These are phyloP conservation scores for Fraxinus greggii DNA, from an alignment of 305 asterid species.

Conservation along the genomic window DNA sequence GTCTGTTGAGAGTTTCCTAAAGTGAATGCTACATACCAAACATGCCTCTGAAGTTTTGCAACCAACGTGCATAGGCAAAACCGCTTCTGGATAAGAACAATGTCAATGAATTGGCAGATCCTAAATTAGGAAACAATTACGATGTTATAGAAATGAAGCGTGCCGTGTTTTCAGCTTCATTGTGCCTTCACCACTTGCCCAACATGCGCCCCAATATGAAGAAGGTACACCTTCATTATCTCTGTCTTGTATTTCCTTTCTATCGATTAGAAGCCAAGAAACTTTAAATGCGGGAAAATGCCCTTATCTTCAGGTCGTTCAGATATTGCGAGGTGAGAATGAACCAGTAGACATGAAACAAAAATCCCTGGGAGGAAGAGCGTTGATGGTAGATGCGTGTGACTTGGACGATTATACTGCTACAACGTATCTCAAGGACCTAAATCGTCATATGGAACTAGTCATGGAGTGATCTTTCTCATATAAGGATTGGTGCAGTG, in stretches of 20 bases:
- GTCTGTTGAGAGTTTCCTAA: background rate
- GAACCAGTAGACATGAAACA: slow-evolving; percentile 59
- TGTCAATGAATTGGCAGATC: slow-evolving; percentile 70
- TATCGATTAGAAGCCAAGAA: background rate
- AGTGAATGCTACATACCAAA: background rate
- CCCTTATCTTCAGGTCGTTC: slow-evolving; percentile 49
- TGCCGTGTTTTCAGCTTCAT: slow-evolving; percentile 76
- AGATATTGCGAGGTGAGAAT: slow-evolving; percentile 63
- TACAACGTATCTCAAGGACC: slow-evolving; percentile 68
- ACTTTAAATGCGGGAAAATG: background rate
- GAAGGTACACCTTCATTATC: slow-evolving; percentile 41
- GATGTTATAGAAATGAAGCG: slow-evolving; percentile 67
- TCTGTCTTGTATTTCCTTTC: background rate
- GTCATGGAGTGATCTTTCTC: slow-evolving; percentile 57
- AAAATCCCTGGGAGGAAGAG: slow-evolving; percentile 59
- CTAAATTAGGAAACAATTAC: slow-evolving; percentile 55
- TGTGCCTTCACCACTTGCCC: slow-evolving; percentile 85
- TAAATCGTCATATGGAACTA: slow-evolving; percentile 83
- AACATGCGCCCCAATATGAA: slow-evolving; percentile 85
- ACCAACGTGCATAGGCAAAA: slow-evolving; percentile 61
- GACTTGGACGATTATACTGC: slow-evolving; percentile 77
- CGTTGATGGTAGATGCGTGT: slow-evolving; percentile 56
- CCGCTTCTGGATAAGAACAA: slow-evolving; percentile 73
- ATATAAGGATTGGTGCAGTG: background rate
- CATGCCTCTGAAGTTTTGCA: background rate